A percentile compares a stretch with the other conserved stretches of the same genome.
Evolutionary conservation across 2,329 filamentous ascomycete species (phyloP).

Genomic region (Coleophoma crateriformis): DNA sequence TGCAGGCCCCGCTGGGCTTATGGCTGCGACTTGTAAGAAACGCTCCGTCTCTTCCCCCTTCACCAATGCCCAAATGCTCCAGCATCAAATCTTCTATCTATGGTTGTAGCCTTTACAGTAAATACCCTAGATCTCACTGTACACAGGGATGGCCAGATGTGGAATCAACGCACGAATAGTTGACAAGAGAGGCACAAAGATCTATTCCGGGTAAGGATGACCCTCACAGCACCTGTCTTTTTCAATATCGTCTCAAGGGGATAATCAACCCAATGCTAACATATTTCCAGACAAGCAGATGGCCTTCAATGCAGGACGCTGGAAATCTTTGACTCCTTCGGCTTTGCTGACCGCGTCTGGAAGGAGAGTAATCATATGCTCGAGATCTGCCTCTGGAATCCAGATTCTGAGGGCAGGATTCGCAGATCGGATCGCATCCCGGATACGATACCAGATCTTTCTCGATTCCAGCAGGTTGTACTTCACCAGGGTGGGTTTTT

Average conservation of each 20-base stretch:
- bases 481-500: conserved; percentile 56
- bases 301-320: conserved; percentile 61
- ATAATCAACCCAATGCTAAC: background rate
- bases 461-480: conserved; percentile 59
- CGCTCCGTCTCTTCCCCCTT: too few species aligned
- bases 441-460: conserved; percentile 57
- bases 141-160: conserved; percentile 35
- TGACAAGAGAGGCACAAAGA: conserved; percentile 33
- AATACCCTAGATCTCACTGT: too few species aligned
- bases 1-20: conserved; percentile 24
- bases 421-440: conserved; percentile 53
- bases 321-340: conserved; percentile 71
- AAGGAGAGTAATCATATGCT: conserved; percentile 64
- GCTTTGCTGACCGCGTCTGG: conserved; percentile 57
- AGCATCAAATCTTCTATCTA: too few species aligned
- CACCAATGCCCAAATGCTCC: too few species aligned
- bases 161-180: conserved; percentile 43
- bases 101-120: too few species aligned
- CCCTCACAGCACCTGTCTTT: background rate
- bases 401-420: conserved; percentile 51
- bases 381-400: conserved; percentile 60
- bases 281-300: conserved; percentile 33
- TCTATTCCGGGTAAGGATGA: conserved; percentile 13
- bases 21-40: conserved; percentile 34
- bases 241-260: too few species aligned